Percentiles rank a stretch among this genome's conserved stretches.
Conservation (phyloP, 2,329 filamentous ascomycete species). For the Pestalotiopsis sp. region DNA sequence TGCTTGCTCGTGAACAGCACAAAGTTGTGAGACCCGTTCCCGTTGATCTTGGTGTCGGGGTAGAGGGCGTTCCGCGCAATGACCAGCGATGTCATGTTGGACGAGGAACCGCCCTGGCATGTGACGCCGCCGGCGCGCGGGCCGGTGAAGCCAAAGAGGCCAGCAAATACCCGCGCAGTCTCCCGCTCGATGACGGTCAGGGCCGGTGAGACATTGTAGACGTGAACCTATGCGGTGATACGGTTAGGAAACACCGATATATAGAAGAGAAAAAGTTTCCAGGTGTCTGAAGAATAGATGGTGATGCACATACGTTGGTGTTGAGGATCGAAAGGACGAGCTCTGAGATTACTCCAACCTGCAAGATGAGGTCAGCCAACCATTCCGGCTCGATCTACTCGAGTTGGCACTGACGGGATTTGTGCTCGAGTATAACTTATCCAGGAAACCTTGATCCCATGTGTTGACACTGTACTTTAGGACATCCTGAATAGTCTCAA, state of each 20-base stretch:
- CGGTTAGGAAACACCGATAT: neutral
- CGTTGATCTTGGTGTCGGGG: conserved; percentile 73
- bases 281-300: neutral
- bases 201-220: conserved; percentile 91
- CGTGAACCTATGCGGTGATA: conserved; percentile 64
- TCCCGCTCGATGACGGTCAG: conserved; percentile 86
- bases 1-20: conserved; percentile 87
- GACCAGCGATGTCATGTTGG: conserved; percentile 71
- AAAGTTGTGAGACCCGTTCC: conserved; percentile 68
- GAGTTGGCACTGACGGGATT: conserved; percentile 63
- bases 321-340: conserved; percentile 84
- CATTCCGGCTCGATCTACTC: neutral
- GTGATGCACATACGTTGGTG: conserved; percentile 68
- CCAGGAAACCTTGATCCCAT: conserved; percentile 96
- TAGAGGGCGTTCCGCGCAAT: conserved; percentile 84
- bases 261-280: neutral
- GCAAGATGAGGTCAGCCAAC: neutral
- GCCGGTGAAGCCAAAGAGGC: conserved; percentile 75
- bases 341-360: conserved; percentile 84
- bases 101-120: conserved; percentile 68
- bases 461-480: conserved; percentile 92
- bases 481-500: conserved; percentile 70
- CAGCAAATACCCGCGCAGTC: conserved; percentile 72
- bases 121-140: conserved; percentile 64
- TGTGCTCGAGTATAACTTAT: conserved; percentile 91